Percentiles rank a stretch among this genome's conserved stretches.
Conservation (phyloP, 2,329 filamentous ascomycete genomes). For the Dothidotthia symphoricarpi region DNA sequence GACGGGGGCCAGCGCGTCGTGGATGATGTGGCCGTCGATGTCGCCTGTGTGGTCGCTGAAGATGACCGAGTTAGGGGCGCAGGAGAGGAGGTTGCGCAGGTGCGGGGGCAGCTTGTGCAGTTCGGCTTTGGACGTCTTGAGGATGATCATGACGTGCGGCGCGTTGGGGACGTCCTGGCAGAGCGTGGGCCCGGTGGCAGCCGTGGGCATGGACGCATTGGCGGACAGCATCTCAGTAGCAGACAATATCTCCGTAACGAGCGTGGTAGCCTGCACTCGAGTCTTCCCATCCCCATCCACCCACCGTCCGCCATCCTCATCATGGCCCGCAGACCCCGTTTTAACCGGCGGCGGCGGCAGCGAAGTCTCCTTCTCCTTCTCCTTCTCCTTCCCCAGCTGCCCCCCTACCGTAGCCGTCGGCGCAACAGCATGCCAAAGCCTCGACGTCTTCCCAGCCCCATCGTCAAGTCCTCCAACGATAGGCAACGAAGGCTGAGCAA, state of each 20-base stretch:
- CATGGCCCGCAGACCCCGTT: constrained; percentile 13
- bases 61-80: constrained; percentile 56
- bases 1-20: constrained; percentile 52
- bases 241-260: constrained; percentile 3
- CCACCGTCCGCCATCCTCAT: constrained; percentile 23
- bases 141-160: constrained; percentile 55
- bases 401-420: not conserved
- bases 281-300: constrained; percentile 14
- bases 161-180: constrained; percentile 34
- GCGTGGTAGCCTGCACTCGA: too few species aligned
- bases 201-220: constrained; percentile 4
- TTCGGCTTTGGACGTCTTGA: constrained; percentile 61
- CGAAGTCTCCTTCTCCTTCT: constrained; percentile 18
- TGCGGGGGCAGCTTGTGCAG: constrained; percentile 57
- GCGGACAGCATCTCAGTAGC: constrained; percentile 2
- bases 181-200: constrained; percentile 6
- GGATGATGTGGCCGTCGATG: constrained; percentile 51
- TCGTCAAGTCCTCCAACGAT: constrained; percentile 25
- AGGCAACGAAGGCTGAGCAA: constrained; percentile 18
- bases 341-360: constrained; percentile 4
- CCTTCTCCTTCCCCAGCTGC: constrained; percentile 9
- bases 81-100: constrained; percentile 55
- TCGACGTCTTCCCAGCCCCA: not conserved
- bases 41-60: constrained; percentile 58
- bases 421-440: too few species aligned